Percentiles rank a stretch among this genome's conserved stretches.
These are phyloP conservation scores for Diaporthe caulivora DNA, from an alignment of 2,329 filamentous ascomycete species.

Conservation along the genomic window DNA sequence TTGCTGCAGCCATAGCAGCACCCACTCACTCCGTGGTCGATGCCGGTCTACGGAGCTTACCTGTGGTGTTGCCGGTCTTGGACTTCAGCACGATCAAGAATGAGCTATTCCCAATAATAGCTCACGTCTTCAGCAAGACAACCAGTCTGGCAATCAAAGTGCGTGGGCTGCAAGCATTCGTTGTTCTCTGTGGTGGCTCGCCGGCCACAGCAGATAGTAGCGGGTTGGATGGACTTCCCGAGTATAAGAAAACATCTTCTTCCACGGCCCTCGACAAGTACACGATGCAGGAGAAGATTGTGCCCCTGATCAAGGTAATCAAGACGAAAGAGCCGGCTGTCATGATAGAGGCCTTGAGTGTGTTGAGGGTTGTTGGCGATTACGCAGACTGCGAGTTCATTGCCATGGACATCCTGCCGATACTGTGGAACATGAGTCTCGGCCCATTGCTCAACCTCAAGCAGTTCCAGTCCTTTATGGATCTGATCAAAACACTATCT, in stretches of 20 bases:
- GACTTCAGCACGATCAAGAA: constrained; percentile 98
- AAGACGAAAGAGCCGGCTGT: constrained; percentile 98
- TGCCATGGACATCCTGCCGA: constrained; percentile 89
- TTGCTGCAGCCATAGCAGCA: constrained; percentile 87
- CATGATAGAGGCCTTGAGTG: constrained; percentile 91
- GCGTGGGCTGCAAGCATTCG: constrained; percentile 89
- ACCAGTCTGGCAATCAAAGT: constrained; percentile 96
- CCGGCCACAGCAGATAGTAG: constrained; percentile 68
- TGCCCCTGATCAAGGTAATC: constrained; percentile 90
- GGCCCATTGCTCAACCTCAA: constrained; percentile 88
- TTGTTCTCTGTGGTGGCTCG: constrained; percentile 86
- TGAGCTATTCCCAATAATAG: constrained; percentile 93
- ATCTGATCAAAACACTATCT: constrained; percentile 84
- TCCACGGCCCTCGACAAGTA: constrained; percentile 94
- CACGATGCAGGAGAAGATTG: constrained; percentile 97
- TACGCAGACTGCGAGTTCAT: constrained; percentile 91
- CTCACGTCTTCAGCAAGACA: constrained; percentile 90
- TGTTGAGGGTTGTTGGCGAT: constrained; percentile 85
- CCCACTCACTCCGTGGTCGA: constrained; percentile 91
- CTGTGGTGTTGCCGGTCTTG: constrained; percentile 84
- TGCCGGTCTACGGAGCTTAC: constrained; percentile 82
- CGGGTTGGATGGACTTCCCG: constrained; percentile 80
- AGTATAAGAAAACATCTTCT: constrained; percentile 72
- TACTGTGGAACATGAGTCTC: constrained; percentile 91
- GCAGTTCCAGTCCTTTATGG: constrained; percentile 93